Evolutionary conservation across 1,284 basidiomycete genomes (phyloP), one percentile per base, ranked within the genome.

Genomic region (Rhodotorula glutinis): DNA sequence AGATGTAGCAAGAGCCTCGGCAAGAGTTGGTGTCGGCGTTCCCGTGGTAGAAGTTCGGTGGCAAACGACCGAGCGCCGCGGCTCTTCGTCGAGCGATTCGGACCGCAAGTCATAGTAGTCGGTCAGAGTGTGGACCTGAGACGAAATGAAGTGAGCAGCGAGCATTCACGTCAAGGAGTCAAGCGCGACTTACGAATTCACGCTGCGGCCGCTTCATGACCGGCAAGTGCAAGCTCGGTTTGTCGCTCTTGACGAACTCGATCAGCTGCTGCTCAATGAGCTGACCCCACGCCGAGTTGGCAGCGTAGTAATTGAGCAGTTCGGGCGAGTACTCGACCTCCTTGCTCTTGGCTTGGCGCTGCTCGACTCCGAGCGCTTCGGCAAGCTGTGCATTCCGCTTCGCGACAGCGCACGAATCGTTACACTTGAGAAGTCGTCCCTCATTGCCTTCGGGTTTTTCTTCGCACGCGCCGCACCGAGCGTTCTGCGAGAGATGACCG

Each of bases 361-460:
- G 75, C 70, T 78, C 79, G 75, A 96, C 92, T 0, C 91, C 91
- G 10, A 97, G 79, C 0, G 92, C 93, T 53, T 92, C 90, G 2
- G 93, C 92, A 13, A 97, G 80, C 41, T 86, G 81, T 0, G 88
- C 89, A 74, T 94, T 95, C 14, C 93, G 85, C 77, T 92, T 90
- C 55, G 88, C 89, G 41, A 91, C 82, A 29, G 81, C 81, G 74
- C 92, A 68, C 2, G 69, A 62, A 30, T 85, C 86, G 44, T 86
- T 86, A 75, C 92, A 96, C 71, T 88, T 88, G 23, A 88, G 82
- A 44, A 79, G 77, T 49, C 81, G 80, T n/a, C 75, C 63, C 38
- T 79, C 77, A 65, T 81, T 77, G 2, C 78, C 78, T 2, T 79
- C 78, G 4, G 84, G 82, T 70, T 82, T 84, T 3, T 81, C 75